Percentiles rank a stretch among this genome's conserved stretches.
Conservation (phyloP, 805 yeast species). For the Ogataea sp. region DNA sequence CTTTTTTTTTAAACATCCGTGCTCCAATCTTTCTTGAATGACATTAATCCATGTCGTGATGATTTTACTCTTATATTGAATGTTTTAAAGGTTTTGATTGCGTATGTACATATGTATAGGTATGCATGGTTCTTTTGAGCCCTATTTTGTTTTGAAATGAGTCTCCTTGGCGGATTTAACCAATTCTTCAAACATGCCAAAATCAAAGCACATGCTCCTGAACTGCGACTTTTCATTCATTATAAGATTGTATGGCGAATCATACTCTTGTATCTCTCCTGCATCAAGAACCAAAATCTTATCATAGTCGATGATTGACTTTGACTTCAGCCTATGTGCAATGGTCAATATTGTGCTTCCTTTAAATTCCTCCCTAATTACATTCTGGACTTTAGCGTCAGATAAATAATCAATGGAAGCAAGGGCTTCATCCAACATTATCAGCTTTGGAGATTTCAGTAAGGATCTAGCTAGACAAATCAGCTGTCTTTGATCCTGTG, state of each 20-base stretch:
- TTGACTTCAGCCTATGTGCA: slow-evolving; percentile 79
- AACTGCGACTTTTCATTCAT: slow-evolving; percentile 38
- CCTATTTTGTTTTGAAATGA: not conserved
- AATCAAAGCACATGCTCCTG: slow-evolving; percentile 58
- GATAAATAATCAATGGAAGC: slow-evolving; percentile 81
- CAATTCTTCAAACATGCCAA: slow-evolving; percentile 84
- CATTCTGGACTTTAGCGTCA: slow-evolving; percentile 69
- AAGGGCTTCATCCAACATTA: slow-evolving; percentile 80
- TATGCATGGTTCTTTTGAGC: not conserved
- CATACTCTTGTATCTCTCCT: slow-evolving; percentile 49
- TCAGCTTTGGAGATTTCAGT: slow-evolving; percentile 62
- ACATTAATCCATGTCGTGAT: too few species aligned
- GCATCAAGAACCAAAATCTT: slow-evolving; percentile 51
- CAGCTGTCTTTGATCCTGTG: slow-evolving; percentile 81
- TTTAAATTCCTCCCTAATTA: slow-evolving; percentile 69
- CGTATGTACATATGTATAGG: too few species aligned
- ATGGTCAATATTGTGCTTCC: slow-evolving; percentile 70
- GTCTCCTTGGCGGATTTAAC: slow-evolving; percentile 61
- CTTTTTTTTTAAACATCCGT: too few species aligned
- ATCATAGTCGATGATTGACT: slow-evolving; percentile 75
- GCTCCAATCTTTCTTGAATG: not conserved
- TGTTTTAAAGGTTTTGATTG: too few species aligned
- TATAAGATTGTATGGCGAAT: slow-evolving; percentile 46
- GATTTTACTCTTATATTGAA: too few species aligned
- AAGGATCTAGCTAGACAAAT: slow-evolving; percentile 75